These are phyloP conservation scores for Globisporangium nagaii DNA, from an alignment of 352 stramenopile genomes.

Conservation along the genomic window DNA sequence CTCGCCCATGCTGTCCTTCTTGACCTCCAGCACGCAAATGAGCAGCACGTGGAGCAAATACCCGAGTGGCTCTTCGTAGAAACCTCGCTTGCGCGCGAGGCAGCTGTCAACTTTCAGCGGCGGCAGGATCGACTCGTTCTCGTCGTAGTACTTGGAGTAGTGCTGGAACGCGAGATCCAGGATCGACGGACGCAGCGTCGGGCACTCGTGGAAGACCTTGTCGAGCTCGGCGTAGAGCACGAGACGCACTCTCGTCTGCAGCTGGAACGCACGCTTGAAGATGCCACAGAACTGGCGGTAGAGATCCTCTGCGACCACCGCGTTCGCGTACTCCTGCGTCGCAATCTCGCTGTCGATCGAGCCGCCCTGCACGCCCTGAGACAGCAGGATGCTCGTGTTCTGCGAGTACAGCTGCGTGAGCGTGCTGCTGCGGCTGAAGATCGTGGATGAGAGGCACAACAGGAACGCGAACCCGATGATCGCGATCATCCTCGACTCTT, in stretches of 20 bases:
- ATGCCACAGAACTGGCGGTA: conserved; percentile 57
- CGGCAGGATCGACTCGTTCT: conserved; percentile 36
- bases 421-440: conserved; percentile 31
- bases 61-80: conserved; percentile 39
- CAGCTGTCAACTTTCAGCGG: conserved; percentile 44
- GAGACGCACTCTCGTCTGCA: conserved; percentile 39
- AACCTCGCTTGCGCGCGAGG: conserved; percentile 17
- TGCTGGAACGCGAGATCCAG: conserved; percentile 42
- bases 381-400: conserved; percentile 28
- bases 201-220: conserved; percentile 38
- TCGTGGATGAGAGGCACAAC: conserved; percentile 29
- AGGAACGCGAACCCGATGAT: conserved; percentile 42
- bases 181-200: conserved; percentile 31
- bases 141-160: conserved; percentile 38
- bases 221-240: conserved; percentile 43
- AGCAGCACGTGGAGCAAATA: conserved; percentile 35
- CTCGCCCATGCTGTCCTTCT: conserved; percentile 5
- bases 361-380: conserved; percentile 18
- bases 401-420: conserved; percentile 52
- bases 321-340: conserved; percentile 34
- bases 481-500: conserved; percentile 36
- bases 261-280: conserved; percentile 39
- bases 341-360: conserved; percentile 18
- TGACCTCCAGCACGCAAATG: conserved; percentile 22
- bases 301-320: conserved; percentile 35